Evolutionary conservation across 345 rosid genomes (phyloP).

Genomic region (Microcos paniculata): DNA sequence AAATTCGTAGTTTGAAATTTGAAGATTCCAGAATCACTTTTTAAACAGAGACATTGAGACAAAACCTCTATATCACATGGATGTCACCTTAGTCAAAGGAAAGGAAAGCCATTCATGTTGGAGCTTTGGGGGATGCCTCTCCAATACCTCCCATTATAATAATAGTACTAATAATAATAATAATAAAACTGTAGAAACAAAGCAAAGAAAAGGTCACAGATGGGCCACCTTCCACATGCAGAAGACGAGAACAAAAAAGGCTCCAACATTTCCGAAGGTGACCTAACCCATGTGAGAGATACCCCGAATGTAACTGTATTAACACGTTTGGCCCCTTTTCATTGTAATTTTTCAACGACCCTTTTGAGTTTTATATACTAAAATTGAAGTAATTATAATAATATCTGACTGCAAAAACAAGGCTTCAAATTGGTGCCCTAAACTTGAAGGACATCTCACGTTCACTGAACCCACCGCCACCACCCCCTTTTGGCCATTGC

Average conservation of each 20-base stretch:
- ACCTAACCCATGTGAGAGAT: conserved; percentile 52
- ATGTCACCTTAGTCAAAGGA: background rate
- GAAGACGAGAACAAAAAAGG: background rate
- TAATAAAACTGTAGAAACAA: too few species aligned
- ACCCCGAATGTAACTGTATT: conserved; percentile 31
- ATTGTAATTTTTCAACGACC: background rate
- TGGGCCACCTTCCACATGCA: background rate
- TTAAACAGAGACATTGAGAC: too few species aligned
- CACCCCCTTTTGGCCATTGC: background rate
- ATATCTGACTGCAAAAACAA: background rate
- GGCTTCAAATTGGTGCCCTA: background rate
- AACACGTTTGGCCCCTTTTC: background rate
- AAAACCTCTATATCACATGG: too few species aligned
- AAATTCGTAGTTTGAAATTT: too few species aligned
- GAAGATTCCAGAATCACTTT: too few species aligned
- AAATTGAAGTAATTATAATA: too few species aligned
- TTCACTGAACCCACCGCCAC: conserved; percentile 2
- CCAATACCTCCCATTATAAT: background rate
- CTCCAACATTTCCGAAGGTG: background rate
- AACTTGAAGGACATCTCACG: background rate
- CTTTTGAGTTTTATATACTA: background rate
- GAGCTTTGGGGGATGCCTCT: background rate
- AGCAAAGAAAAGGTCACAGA: background rate
- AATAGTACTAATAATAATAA: background rate
- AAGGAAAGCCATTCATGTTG: background rate